Evolutionary conservation across 1,139 yeast genomes (phyloP).

Genomic region (Torulaspora globosa): DNA sequence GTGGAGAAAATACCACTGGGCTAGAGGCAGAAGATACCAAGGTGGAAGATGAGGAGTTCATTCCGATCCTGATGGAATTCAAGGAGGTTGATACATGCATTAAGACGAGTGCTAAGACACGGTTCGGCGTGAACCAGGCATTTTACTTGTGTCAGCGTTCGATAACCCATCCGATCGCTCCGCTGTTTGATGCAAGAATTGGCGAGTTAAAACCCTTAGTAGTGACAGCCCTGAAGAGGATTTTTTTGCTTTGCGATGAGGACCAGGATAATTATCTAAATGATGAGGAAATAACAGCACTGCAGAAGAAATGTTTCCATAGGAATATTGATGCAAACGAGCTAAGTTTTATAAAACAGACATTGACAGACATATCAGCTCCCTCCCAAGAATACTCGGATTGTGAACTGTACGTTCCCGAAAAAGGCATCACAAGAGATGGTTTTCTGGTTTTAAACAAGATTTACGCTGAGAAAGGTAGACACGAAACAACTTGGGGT

Average conservation of each 20-base stretch:
- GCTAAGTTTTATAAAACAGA: constrained; percentile 46
- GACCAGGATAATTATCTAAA: constrained; percentile 85
- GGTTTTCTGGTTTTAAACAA: constrained; percentile 78
- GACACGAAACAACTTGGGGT: constrained; percentile 97
- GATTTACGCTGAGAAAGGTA: constrained; percentile 79
- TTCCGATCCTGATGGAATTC: constrained; percentile 81
- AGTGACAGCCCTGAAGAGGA: constrained; percentile 66
- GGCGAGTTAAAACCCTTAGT: constrained; percentile 78
- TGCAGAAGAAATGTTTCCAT: constrained; percentile 75
- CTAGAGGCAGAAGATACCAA: constrained; percentile 30
- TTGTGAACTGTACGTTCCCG: constrained; percentile 31
- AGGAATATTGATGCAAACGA: constrained; percentile 53
- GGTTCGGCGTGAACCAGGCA: constrained; percentile 79
- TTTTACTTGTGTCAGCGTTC: constrained; percentile 91
- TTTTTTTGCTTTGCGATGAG: constrained; percentile 78
- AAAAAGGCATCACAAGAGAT: constrained; percentile 59
- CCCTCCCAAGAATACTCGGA: constrained; percentile 19
- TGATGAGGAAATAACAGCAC: constrained; percentile 59
- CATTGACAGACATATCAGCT: constrained; percentile 30
- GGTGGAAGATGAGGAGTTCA: constrained; percentile 62
- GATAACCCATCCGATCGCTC: constrained; percentile 89
- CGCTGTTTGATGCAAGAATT: constrained; percentile 87
- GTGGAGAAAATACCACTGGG: constrained; percentile 29
- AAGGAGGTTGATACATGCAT: constrained; percentile 92
- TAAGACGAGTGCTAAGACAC: constrained; percentile 76